Evolutionary conservation across 768 basidiomycete genomes (phyloP).

Genomic region (Naematelia aurantialba): DNA sequence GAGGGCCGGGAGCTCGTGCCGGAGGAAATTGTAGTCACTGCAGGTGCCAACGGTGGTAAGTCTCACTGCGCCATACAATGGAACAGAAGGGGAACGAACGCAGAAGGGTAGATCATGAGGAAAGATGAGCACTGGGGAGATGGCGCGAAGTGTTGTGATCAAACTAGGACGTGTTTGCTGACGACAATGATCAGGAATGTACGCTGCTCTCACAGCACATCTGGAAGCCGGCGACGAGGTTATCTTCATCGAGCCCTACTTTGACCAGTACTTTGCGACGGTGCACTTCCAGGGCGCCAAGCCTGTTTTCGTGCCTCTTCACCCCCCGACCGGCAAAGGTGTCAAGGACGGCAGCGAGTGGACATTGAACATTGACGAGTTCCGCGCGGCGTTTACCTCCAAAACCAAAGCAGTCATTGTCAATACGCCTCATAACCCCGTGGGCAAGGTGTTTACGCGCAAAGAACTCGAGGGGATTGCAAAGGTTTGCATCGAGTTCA

Average conservation of each 20-base stretch:
- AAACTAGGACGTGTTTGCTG: conserved; percentile 11
- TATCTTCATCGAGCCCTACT: conserved; percentile 98
- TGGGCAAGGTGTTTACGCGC: conserved; percentile 92
- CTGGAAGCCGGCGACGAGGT: conserved; percentile 91
- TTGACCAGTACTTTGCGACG: conserved; percentile 90
- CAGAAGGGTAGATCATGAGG: too few relatives aligned
- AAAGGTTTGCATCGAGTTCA: conserved; percentile 80
- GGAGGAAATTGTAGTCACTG: conserved; percentile 90
- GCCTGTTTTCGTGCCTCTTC: conserved; percentile 90
- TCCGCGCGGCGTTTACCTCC: conserved; percentile 77
- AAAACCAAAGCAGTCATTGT: conserved; percentile 91
- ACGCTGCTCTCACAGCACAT: conserved; percentile 88
- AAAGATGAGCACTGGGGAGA: background rate
- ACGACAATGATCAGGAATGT: conserved; percentile 63
- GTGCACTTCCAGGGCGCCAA: conserved; percentile 90
- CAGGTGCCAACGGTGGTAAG: conserved; percentile 92
- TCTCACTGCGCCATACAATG: background rate
- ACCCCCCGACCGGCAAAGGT: conserved; percentile 63
- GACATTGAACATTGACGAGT: conserved; percentile 83
- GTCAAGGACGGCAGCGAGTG: conserved; percentile 63
- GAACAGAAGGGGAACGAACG: background rate
- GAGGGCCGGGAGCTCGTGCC: conserved; percentile 66
- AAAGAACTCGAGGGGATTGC: conserved; percentile 81
- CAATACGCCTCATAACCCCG: conserved; percentile 95
- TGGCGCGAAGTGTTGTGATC: background rate